phyloP scores from a whole-genome alignment of 176 grass and related monocot species.

The Avena atlantica region DNA sequence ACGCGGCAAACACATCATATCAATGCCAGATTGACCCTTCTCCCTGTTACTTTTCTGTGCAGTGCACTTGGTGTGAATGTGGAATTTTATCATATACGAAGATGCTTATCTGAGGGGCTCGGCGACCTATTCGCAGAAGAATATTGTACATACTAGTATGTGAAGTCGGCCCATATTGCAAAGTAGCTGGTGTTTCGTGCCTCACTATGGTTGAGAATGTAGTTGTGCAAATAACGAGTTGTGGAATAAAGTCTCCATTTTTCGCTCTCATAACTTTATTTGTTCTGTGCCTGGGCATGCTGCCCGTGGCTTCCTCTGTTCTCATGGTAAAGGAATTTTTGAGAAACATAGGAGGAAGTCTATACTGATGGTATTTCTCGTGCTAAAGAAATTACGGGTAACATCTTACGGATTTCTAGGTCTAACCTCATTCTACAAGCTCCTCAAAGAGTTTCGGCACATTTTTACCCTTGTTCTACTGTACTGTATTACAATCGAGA shows the following conservation, averaged over 20 bases:
- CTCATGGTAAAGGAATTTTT: not conserved
- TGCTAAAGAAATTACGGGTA: no score
- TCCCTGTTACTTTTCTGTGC: not conserved
- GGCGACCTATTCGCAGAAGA: conserved; percentile 20
- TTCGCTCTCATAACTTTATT: conserved; percentile 23
- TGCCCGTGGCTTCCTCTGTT: not conserved
- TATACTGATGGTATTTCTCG: no score
- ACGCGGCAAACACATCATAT: not conserved
- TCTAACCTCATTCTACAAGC: no score
- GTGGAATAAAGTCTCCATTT: conserved; percentile 59
- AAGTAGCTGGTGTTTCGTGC: conserved; percentile 46
- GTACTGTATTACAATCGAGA: no score
- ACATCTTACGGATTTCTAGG: no score
- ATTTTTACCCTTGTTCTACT: no score
- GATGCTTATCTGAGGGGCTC: conserved; percentile 19
- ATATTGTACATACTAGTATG: conserved; percentile 62
- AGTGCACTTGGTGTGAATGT: conserved; percentile 27
- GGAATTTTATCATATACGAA: conserved; percentile 29
- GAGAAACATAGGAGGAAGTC: no score
- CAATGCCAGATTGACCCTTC: conserved; percentile 15
- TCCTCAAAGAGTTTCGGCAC: no score
- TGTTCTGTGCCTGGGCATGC: not conserved
- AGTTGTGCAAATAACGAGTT: conserved; percentile 65
- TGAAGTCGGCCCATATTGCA: conserved; percentile 39
- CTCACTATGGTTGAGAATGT: conserved; percentile 47